A percentile compares a stretch with the other conserved stretches of the same genome.
Evolutionary conservation across 495 filamentous ascomycete species (phyloP).

Genomic region (Lindgomyces ingoldianus): DNA sequence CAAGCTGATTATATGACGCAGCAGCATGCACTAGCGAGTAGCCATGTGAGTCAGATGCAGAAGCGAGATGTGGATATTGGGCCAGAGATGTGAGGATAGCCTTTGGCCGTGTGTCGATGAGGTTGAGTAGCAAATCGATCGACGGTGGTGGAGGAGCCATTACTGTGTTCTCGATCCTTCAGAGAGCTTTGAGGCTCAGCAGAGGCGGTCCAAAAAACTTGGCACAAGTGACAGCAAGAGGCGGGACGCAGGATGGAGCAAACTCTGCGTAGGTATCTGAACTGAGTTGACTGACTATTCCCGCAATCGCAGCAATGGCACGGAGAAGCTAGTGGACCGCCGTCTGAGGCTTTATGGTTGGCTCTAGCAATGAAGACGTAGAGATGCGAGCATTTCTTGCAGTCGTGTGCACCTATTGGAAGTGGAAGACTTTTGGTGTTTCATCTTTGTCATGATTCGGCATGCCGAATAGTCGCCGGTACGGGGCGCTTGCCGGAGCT

Average conservation of each 20-base stretch:
- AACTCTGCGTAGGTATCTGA: too few relatives aligned
- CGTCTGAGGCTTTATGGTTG: too few relatives aligned
- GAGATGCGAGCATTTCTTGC: too few relatives aligned
- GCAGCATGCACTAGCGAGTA: slow-evolving; percentile 94
- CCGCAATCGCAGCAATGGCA: too few relatives aligned
- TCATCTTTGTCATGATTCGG: not conserved
- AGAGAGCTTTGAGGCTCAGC: not conserved
- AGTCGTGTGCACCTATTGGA: slow-evolving; percentile 1
- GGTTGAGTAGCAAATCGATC: slow-evolving; percentile 46
- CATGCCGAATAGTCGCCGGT: not conserved
- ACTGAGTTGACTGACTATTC: too few relatives aligned
- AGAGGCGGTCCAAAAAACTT: too few relatives aligned
- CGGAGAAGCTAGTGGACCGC: too few relatives aligned
- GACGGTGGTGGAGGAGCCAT: slow-evolving; percentile 28
- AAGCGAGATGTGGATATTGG: slow-evolving; percentile 42
- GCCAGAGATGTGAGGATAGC: slow-evolving; percentile 40
- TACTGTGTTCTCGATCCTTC: slow-evolving; percentile 7
- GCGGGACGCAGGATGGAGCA: not conserved
- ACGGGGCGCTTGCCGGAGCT: not conserved
- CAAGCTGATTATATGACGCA: slow-evolving; percentile 81
- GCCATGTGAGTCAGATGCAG: slow-evolving; percentile 42
- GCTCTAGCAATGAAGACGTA: too few relatives aligned
- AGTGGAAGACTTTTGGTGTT: not conserved
- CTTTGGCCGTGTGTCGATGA: slow-evolving; percentile 43
- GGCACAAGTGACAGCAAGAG: not conserved